Percentiles rank a stretch among this genome's conserved stretches.
Evolutionary conservation across 306 rosid genomes (phyloP).

Genomic region (Acmispon strigosus): DNA sequence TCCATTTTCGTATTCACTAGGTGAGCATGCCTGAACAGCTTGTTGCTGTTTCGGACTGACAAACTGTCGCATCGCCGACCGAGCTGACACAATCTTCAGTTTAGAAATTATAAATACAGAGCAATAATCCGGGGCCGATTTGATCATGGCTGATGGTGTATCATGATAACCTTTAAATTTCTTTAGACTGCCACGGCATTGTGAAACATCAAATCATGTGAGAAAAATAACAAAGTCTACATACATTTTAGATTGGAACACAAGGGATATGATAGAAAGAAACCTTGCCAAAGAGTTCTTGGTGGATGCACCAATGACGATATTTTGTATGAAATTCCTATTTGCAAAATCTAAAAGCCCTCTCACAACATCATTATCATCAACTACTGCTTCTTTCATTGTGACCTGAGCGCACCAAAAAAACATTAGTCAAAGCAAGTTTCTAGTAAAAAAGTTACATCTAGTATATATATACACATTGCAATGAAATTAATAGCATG

Average conservation of each 20-base stretch:
- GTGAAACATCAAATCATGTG: background rate
- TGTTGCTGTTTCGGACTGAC: constrained; percentile 37
- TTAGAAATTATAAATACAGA: constrained; percentile 76
- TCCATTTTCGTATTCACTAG: constrained; percentile 36
- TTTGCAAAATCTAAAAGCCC: constrained; percentile 50
- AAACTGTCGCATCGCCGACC: constrained; percentile 53
- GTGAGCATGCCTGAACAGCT: constrained; percentile 20
- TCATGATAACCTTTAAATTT: constrained; percentile 53
- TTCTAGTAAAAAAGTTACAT: too few species aligned
- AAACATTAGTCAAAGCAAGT: background rate
- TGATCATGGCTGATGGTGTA: constrained; percentile 44
- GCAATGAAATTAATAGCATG: too few species aligned
- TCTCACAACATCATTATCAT: constrained; percentile 52
- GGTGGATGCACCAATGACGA: constrained; percentile 68
- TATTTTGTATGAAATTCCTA: constrained; percentile 38
- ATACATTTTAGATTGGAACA: background rate
- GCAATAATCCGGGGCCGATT: constrained; percentile 68
- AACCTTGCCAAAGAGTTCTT: constrained; percentile 66
- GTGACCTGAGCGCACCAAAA: constrained; percentile 38
- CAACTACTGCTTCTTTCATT: constrained; percentile 61
- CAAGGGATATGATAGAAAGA: background rate
- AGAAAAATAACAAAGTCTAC: background rate
- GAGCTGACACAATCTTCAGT: constrained; percentile 59
- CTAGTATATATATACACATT: too few species aligned
- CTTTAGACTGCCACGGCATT: constrained; percentile 32